phyloP scores from a whole-genome alignment of 176 grass and related monocot genomes.

The Hordeum vulgare region MorexV3_pseudomolecules_assembly NC_058521.1:195920032-195920531 shows the following conservation, averaged over 20 bases:
- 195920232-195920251: conserved; percentile 3
- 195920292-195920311: conserved; percentile 76
- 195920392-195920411: conserved; percentile 68
- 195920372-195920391: conserved; percentile 59
- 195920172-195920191: neutral
- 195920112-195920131: conserved; percentile 34
- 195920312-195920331: conserved; percentile 37
- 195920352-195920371: conserved; percentile 57
- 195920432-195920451: conserved; percentile 85
- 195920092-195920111: conserved; percentile 89
- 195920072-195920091: conserved; percentile 67
- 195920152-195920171: neutral
- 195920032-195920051: conserved; percentile 47
- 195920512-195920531: neutral
- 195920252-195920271: conserved; percentile 10
- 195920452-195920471: conserved; percentile 73
- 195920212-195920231: neutral
- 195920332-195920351: conserved; percentile 78
- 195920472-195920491: conserved; percentile 12
- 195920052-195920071: conserved; percentile 61
- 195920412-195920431: conserved; percentile 75
- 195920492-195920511: neutral
- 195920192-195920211: neutral
- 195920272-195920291: conserved; percentile 10
- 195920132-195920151: neutral